Percentiles rank a stretch among this genome's conserved stretches.
Conservation (phyloP, 805 yeast species). For the Geotrichum ghanense region DNA sequence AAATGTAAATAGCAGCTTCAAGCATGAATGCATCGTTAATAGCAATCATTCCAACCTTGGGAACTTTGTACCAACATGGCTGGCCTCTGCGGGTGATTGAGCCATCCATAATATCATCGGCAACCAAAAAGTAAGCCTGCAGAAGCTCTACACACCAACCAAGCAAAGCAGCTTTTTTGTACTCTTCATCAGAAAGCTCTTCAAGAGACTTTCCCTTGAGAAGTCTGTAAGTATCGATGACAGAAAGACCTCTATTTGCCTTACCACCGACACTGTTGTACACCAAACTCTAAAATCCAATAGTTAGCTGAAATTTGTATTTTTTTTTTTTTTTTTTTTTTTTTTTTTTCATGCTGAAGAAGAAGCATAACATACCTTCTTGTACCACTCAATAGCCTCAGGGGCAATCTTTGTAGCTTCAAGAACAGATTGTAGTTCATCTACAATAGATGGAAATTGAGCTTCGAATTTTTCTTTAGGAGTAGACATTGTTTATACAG, state of each 20-base stretch:
- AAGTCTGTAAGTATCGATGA: slow-evolving; percentile 81
- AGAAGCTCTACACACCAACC: slow-evolving; percentile 94
- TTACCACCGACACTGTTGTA: slow-evolving; percentile 97
- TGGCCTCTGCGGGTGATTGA: slow-evolving; percentile 97
- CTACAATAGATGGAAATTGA: slow-evolving; percentile 67
- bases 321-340: too few relatives aligned
- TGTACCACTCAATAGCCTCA: slow-evolving; percentile 82
- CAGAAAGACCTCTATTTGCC: slow-evolving; percentile 91
- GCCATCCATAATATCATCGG: slow-evolving; percentile 97
- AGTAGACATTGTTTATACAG: slow-evolving; percentile 1
- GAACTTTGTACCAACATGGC: slow-evolving; percentile 87
- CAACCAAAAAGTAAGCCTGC: slow-evolving; percentile 93
- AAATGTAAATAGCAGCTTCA: slow-evolving; percentile 84
- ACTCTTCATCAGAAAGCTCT: slow-evolving; percentile 56
- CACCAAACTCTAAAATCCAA: slow-evolving; percentile 33
- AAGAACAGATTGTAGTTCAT: slow-evolving; percentile 56
- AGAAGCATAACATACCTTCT: slow-evolving; percentile 26
- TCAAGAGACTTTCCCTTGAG: slow-evolving; percentile 44
- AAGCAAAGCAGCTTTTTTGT: slow-evolving; percentile 71
- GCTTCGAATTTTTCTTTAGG: slow-evolving; percentile 26
- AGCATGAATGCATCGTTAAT: slow-evolving; percentile 96
- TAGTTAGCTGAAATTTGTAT: too few relatives aligned
- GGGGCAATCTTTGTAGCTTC: slow-evolving; percentile 66
- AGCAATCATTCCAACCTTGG: slow-evolving; percentile 80
- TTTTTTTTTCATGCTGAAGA: neutral